These are phyloP conservation scores for grape (Vitis vinifera) DNA, from an alignment of 164 flowering plant genomes.

Conservation along the genomic window DNA sequence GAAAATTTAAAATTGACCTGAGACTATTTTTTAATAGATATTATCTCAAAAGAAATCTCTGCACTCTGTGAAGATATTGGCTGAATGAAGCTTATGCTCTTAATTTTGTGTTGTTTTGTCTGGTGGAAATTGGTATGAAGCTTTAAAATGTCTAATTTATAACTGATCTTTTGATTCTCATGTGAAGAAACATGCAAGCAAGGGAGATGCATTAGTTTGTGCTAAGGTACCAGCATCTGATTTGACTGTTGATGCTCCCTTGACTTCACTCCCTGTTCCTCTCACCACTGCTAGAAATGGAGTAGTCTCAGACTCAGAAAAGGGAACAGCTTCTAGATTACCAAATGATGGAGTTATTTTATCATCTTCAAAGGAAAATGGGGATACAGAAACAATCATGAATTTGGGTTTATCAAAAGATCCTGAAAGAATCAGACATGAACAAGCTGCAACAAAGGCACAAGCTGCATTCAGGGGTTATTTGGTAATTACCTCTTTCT, in stretches of 20 bases:
- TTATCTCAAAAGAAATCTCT: too few relatives aligned
- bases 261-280: conserved; percentile 6
- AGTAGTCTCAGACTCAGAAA: conserved; percentile 1
- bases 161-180: neutral
- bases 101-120: too few relatives aligned
- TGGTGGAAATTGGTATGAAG: too few relatives aligned
- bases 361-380: conserved; percentile 4
- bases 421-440: conserved; percentile 9
- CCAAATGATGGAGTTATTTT: neutral
- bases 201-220: conserved; percentile 11
- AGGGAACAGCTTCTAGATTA: neutral
- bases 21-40: too few relatives aligned
- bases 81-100: too few relatives aligned
- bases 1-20: too few relatives aligned
- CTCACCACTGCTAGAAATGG: conserved; percentile 1
- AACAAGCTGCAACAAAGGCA: conserved; percentile 18
- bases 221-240: conserved; percentile 4
- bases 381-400: neutral
- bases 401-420: conserved; percentile 3
- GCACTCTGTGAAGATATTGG: too few relatives aligned
- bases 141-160: neutral
- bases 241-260: conserved; percentile 6
- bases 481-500: conserved; percentile 2
- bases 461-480: conserved; percentile 20
- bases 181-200: conserved; percentile 12